Percentiles rank a stretch among this genome's conserved stretches.
phyloP scores from a whole-genome alignment of 345 rosid species.

The Eucalyptus tenuipes region DNA sequence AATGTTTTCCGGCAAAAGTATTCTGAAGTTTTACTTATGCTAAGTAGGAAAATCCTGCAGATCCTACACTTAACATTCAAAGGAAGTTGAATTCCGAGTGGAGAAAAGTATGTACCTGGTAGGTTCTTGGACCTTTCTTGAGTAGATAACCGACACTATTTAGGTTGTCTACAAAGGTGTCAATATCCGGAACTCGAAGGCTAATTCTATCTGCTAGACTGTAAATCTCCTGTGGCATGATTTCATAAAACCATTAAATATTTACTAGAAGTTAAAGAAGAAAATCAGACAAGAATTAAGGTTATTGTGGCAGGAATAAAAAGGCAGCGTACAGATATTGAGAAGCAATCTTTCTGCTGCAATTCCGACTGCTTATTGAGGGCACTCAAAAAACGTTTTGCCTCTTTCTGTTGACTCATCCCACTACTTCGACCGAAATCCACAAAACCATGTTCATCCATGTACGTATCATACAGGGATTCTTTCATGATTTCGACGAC shows the following conservation, averaged over 20 bases:
- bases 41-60: background rate
- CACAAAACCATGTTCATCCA: slow-evolving; percentile 85
- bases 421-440: slow-evolving; percentile 94
- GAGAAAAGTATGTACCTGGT: slow-evolving; percentile 46
- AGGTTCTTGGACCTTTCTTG: slow-evolving; percentile 88
- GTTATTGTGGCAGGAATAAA: background rate
- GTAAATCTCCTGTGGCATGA: slow-evolving; percentile 68
- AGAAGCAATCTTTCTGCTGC: slow-evolving; percentile 81
- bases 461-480: slow-evolving; percentile 83
- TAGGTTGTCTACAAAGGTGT: slow-evolving; percentile 76
- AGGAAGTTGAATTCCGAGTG: background rate
- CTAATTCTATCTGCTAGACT: slow-evolving; percentile 86
- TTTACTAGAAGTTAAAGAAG: background rate
- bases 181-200: slow-evolving; percentile 82
- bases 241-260: background rate
- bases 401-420: slow-evolving; percentile 97
- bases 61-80: background rate
- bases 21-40: background rate
- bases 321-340: slow-evolving; percentile 51
- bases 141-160: slow-evolving; percentile 80
- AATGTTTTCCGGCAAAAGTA: background rate
- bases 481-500: slow-evolving; percentile 96
- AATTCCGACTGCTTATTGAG: slow-evolving; percentile 79
- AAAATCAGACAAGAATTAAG: background rate
- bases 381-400: slow-evolving; percentile 82